These are phyloP conservation scores for Aspergillus brunneoviolaceus DNA, from an alignment of 2,329 filamentous ascomycete species.

Conservation along the genomic window DNA sequence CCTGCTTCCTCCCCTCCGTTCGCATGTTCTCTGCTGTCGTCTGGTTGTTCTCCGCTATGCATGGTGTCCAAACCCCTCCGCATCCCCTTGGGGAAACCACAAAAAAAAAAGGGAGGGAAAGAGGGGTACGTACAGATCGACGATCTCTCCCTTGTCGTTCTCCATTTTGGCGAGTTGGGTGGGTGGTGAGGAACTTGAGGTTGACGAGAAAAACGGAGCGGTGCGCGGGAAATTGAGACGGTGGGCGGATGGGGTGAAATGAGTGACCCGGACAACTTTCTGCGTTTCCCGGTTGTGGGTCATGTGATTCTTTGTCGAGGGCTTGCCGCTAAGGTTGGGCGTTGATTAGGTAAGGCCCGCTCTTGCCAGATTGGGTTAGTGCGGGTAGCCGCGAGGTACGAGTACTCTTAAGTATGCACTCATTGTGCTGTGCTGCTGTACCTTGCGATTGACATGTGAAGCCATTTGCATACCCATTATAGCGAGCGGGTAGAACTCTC, in stretches of 20 bases:
- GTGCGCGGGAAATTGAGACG: slow-evolving; percentile 30
- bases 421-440: neutral
- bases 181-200: slow-evolving; percentile 38
- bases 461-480: too few relatives aligned
- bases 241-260: slow-evolving; percentile 29
- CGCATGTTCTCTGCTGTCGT: neutral
- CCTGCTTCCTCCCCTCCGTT: neutral
- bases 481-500: too few relatives aligned
- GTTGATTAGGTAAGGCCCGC: neutral
- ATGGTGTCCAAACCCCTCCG: neutral
- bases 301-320: slow-evolving; percentile 44
- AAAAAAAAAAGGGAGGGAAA: slow-evolving; percentile 13
- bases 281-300: slow-evolving; percentile 38
- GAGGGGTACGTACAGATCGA: slow-evolving; percentile 78
- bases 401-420: neutral
- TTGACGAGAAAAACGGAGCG: slow-evolving; percentile 32
- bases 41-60: neutral
- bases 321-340: slow-evolving; percentile 25
- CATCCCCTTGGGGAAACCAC: neutral
- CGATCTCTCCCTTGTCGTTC: slow-evolving; percentile 99
- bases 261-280: slow-evolving; percentile 24
- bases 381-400: neutral
- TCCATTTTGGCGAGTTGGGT: slow-evolving; percentile 73
- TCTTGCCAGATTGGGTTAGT: neutral
- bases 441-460: too few relatives aligned